Evolutionary conservation across 2,329 filamentous ascomycete species (phyloP), one percentile per base, ranked within the genome.

Genomic region (Fusarium vanettenii): DNA sequence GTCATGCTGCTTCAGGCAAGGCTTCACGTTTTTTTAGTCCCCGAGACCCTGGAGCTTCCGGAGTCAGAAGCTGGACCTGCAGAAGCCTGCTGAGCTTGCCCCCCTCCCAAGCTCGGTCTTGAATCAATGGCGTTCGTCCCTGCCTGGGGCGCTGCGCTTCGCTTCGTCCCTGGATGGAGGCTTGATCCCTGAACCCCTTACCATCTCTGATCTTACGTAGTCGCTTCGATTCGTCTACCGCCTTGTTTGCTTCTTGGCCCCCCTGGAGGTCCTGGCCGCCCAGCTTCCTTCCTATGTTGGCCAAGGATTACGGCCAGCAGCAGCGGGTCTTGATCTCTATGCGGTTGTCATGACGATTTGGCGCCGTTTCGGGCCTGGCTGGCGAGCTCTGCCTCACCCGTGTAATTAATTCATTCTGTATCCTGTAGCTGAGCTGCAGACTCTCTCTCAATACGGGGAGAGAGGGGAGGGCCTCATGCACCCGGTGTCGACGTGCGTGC

Each of bases 291-390:
- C 45, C 25, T 50, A 50, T 29, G 18, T 29, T n/a, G 64, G 72
- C 73, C 73, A 74, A 66, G 73, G 55, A 71, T 37, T n/a, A 41
- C 33, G 56, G 59, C 41, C 67, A 59, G 41, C 61, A 59, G 45
- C 60, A 48, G 67, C 45, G 69, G 69, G 39, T 57, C 65, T 60
- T 48, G 52, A 37, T 59, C 66, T 61, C 70, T 76, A 70, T 69
- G 68, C 67, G 72, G 78, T 79, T 79, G 78, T 77, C 77, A 75
- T 79, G 77, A 71, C 77, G 67, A 79, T 79, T 68, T 75, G 71
- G 75, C 63, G 75, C 56, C 63, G 76, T 79, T 78, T 76, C 69
- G 69, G 43, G 48, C 55, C 45, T 57, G 70, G 52, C 59, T 70
- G 50, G 71, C 43, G 57, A 56, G 64, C 59, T 52, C 55, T 63